Evolutionary conservation across 2,329 filamentous ascomycete species (phyloP), one percentile per base, ranked within the genome.

Genomic region (Nigrospora osmanthi): DNA sequence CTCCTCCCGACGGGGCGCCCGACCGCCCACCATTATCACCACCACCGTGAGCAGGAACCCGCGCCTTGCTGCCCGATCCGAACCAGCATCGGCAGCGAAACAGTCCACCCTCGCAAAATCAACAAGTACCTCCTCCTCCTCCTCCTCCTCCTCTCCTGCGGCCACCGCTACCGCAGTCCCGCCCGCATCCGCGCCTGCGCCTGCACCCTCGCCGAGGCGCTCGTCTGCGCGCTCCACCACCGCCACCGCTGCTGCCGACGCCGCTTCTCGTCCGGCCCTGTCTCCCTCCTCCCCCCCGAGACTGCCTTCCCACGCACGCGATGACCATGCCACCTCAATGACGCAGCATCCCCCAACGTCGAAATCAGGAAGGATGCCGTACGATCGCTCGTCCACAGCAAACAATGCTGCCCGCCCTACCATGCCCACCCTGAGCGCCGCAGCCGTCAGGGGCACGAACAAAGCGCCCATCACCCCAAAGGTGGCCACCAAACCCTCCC

Each of bases 351-450:
- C 42, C 48, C 42, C 61, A 52, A 54, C 56, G 53, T 47, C 59
- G 53, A 58, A 57, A 55, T 49, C 44, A 47, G 52, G 50, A 54
- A 62, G 52, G 47, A 69, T 68, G 66, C 61, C 63, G 46, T 55
- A 58, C 51, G 63, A 69, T 35, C 65, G 75, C 72, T 67, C 71
- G 69, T 43, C 46, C 51, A 69, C 66, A 65, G 69, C 69, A 63
- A 66, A 65, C 57, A 64, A 62, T 61, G 70, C 69, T 58, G 68
- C 71, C 57, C 73, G 73, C 54, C 78, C 82, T 35, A 74, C 85
- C 58, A 83, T 83, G 68, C 85, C 87, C 43, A 76, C 81, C 47
- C 78, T 89, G 56, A 77, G 73, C 62, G 75, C 83, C 51, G 70
- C 80, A 38, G 78, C 75, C 39, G 71, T 76, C 54, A 73, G 81